Percentiles rank a stretch among this genome's conserved stretches.
phyloP scores from a whole-genome alignment of 2,329 filamentous ascomycete species.

The Sporothrix humicola region DNA sequence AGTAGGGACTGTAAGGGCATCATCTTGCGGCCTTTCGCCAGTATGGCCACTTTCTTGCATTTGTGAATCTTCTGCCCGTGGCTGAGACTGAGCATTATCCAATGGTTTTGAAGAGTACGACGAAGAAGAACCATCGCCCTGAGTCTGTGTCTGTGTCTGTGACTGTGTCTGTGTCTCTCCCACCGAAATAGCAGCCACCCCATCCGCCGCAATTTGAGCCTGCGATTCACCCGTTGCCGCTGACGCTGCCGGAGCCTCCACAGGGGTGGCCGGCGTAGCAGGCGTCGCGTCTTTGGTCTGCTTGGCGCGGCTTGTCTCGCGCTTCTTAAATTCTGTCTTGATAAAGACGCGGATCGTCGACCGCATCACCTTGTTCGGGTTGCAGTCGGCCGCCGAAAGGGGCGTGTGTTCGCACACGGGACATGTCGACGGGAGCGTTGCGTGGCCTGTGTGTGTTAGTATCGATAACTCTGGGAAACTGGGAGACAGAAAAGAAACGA shows the following conservation, averaged over 20 bases:
- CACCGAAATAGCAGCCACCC: slow-evolving; percentile 27
- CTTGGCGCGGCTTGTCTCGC: slow-evolving; percentile 67
- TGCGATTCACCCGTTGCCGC: background rate
- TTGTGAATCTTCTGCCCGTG: slow-evolving; percentile 30
- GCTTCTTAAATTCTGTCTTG: slow-evolving; percentile 88
- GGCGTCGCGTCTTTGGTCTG: slow-evolving; percentile 52
- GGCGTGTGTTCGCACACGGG: slow-evolving; percentile 94
- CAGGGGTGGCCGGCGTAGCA: slow-evolving; percentile 45
- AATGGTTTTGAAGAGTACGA: slow-evolving; percentile 32
- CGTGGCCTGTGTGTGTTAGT: slow-evolving; percentile 55
- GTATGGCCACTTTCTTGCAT: slow-evolving; percentile 33
- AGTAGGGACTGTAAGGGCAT: background rate
- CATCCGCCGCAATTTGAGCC: slow-evolving; percentile 26
- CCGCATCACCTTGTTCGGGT: slow-evolving; percentile 85
- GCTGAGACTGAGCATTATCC: slow-evolving; percentile 32
- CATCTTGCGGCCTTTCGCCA: slow-evolving; percentile 28
- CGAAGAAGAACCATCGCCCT: slow-evolving; percentile 26
- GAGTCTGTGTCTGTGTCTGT: background rate
- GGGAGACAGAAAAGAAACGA: background rate
- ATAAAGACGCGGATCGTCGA: slow-evolving; percentile 92
- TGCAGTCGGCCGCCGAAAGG: slow-evolving; percentile 83
- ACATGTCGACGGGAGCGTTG: slow-evolving; percentile 76
- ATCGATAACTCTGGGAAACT: too few species aligned
- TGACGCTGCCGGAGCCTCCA: slow-evolving; percentile 45
- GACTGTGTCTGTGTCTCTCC: slow-evolving; percentile 31